Base-by-base conservation (phyloP, 305 asterid genomes). In the Nicotiana rustica region DNA sequence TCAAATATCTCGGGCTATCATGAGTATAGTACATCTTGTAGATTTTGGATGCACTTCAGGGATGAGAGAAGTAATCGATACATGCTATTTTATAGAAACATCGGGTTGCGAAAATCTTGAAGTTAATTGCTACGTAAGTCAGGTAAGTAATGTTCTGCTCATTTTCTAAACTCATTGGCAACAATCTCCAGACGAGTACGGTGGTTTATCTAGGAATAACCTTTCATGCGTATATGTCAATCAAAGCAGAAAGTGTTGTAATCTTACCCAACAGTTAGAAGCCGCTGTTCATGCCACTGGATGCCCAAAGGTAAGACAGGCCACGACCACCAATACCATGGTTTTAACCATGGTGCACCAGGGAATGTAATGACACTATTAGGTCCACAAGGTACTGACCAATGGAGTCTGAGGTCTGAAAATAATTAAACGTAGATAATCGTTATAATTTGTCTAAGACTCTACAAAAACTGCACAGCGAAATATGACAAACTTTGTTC, bases 291-390 rank as follows among this genome's bases (percentile, higher is more conserved):
- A 78, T 96, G 99, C 99, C 99, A 96, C 19, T 93, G 88, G 90
- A 92, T 85, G 85, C 98, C 99, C 3, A 96, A 76, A 1, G 99
- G 99, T 67, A 96, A 92, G 84, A 96, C 97, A 1, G 99, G 99
- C 94, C 97, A 96, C 18, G 99, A 91, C 99, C 99, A 96, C 99
- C 99, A 96, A 79, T 94, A 96, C 99, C 99, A 96, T n/a, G 99
- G 99, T 82, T 96, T 96, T 70, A 96, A 78, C 95, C 98, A 96
- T 5, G 92, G 88, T 14, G 98, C 99, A 2, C 99, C 90, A 0
- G 99, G 99, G 85, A 96, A 96, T 9, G 99, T 96, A 85, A 96
- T 87, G 41, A 96, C 98, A 35, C 98, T 96, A 85, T 96, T 96
- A 3, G 96, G 98, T 0, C 98, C 97, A 82, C 98, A 96, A 0